Base-by-base conservation (phyloP, 2,329 filamentous ascomycete genomes). In the Pseudogymnoascus destructans region DNA sequence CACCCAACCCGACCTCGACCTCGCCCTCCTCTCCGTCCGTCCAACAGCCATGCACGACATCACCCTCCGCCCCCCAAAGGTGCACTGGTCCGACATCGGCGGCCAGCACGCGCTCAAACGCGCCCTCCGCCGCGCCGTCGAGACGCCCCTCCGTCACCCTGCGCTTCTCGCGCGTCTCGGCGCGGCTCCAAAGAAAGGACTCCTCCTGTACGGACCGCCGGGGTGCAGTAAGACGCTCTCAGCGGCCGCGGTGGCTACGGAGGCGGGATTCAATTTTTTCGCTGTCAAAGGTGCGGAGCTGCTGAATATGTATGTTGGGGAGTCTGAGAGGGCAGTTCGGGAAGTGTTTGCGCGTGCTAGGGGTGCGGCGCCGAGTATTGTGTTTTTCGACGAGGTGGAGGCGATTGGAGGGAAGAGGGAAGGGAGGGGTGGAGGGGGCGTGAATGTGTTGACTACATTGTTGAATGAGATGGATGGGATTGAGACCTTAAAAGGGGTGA, bases 331-430 rank as follows among this genome's bases (percentile, higher is more conserved):
- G 9, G 85, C 86, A 6, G 80, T 96, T 40, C 83, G 92, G 35
- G 86, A 89, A 58, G 81, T 96, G 1, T 96, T 97, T 69, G 80
- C 85, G 57, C 87, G 91, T 65, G 92, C 92, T 1, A 79, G 87
- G 40, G 84, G 86, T n/a, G 91, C 90, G 7, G 84, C 85, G 57
- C 92, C 92, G 0, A 90, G 87, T 69, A 92, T 96, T 71, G 90
- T 97, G 66, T 97, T 96, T 77, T 95, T 96, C 64, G 91, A 97
- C 69, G 91, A 97, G 70, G 93, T 97, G 65, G 91, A 97, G 72
- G 84, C 88, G 3, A 92, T 97, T 62, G 77, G 71, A 55, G 70
- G 67, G 38, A 68, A 74, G 38, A 74, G 77, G 17, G 73, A 76
- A 57, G 75, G 64, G 69, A 70, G 79, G 11, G 75, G 75, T 23